A percentile compares a stretch with the other conserved stretches of the same genome.
phyloP scores from a whole-genome alignment of 1,284 basidiomycete species.

The Rhizoctonia solani region DNA sequence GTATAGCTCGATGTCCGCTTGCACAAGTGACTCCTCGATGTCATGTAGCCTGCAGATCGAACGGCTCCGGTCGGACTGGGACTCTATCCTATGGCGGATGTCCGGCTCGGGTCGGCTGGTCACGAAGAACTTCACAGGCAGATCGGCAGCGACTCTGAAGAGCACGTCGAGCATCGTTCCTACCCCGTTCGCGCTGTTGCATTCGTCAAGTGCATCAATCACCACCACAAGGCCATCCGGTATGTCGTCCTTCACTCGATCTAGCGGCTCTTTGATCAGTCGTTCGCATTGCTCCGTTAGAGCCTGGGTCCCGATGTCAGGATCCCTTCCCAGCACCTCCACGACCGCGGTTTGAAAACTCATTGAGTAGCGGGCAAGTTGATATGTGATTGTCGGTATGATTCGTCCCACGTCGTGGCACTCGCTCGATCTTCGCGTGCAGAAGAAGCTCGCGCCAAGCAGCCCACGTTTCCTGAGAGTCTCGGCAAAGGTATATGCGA shows the following conservation, averaged over 20 bases:
- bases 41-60: constrained; percentile 33
- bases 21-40: no score
- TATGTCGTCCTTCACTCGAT: neutral
- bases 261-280: neutral
- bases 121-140: neutral
- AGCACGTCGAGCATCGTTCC: no score
- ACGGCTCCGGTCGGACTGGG: no score
- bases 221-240: neutral
- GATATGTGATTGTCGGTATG: neutral
- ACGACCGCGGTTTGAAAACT: neutral
- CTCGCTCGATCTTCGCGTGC: neutral
- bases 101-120: neutral
- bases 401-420: no score
- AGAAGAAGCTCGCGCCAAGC: neutral
- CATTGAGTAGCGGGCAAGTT: neutral
- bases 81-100: neutral
- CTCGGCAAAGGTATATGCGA: no score
- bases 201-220: neutral
- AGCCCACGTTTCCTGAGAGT: neutral
- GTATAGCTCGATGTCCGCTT: no score
- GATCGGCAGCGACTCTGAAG: no score
- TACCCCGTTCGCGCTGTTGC: no score
- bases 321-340: neutral
- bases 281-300: neutral
- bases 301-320: neutral